phyloP scores from a whole-genome alignment of 139 green algal species.

The Bryopsis sp. region DNA sequence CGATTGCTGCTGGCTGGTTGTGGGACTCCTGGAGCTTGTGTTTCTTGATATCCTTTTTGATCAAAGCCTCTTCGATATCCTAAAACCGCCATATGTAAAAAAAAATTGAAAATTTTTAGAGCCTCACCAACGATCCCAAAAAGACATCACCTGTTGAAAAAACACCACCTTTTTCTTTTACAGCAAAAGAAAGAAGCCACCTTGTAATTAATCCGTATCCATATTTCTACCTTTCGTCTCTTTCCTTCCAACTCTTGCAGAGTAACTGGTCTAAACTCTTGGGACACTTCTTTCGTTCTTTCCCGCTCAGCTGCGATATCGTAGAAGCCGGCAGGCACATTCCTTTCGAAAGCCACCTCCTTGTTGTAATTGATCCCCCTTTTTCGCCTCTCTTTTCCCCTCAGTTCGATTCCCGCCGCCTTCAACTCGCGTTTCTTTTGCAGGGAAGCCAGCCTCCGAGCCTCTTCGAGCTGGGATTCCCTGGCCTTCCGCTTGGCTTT shows the following conservation, averaged over 20 bases:
- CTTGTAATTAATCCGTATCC: neutral
- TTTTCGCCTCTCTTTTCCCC: conserved; percentile 20
- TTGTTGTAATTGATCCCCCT: conserved; percentile 71
- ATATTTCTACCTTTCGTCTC: conserved; percentile 38
- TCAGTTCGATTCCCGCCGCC: conserved; percentile 65
- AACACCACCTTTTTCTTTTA: neutral
- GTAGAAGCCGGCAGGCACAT: conserved; percentile 79
- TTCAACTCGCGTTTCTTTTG: conserved; percentile 95
- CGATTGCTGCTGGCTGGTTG: conserved; percentile 50
- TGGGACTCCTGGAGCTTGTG: conserved; percentile 55
- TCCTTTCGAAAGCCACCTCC: conserved; percentile 91
- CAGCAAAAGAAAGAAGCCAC: conserved; percentile 2
- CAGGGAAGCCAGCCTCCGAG: conserved; percentile 78
- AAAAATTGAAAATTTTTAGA: neutral
- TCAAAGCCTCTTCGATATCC: conserved; percentile 77
- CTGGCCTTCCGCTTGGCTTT: conserved; percentile 98
- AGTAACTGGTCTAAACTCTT: conserved; percentile 79
- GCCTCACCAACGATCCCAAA: neutral
- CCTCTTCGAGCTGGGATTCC: conserved; percentile 97
- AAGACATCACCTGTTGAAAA: neutral
- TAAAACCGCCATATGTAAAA: conserved; percentile 15
- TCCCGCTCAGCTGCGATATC: conserved; percentile 66
- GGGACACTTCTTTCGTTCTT: conserved; percentile 44
- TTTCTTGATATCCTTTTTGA: conserved; percentile 73
- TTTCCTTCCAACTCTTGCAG: conserved; percentile 86